Conservation (phyloP, 2,329 filamentous ascomycete genomes). For the Oidium heveae region DNA sequence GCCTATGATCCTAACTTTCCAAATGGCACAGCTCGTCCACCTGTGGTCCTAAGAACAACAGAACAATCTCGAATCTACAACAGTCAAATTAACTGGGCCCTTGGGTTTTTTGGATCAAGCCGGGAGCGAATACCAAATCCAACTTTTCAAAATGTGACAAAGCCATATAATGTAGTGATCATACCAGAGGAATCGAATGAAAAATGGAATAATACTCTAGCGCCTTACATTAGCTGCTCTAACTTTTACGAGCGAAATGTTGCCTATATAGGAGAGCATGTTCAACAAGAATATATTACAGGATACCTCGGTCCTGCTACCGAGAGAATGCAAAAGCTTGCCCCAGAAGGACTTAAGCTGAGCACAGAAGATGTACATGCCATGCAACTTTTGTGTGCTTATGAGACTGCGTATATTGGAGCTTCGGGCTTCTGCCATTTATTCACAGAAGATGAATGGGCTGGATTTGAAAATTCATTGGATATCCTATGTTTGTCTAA, state of each 20-base stretch:
- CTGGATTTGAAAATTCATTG: conserved; percentile 25
- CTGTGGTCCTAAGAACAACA: conserved; percentile 27
- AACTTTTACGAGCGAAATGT: conserved; percentile 12
- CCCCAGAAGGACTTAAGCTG: conserved; percentile 22
- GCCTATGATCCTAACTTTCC: conserved; percentile 21
- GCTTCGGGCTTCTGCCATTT: conserved; percentile 25
- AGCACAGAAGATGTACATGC: conserved; percentile 24
- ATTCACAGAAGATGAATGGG: conserved; percentile 29
- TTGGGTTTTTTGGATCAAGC: conserved; percentile 26
- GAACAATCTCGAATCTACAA: conserved; percentile 27
- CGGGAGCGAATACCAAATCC: conserved; percentile 17
- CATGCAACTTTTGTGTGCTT: conserved; percentile 27
- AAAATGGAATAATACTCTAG: conserved; percentile 26
- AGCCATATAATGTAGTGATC: conserved; percentile 23
- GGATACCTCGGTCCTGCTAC: conserved; percentile 21
- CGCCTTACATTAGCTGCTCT: conserved; percentile 24
- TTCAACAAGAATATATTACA: conserved; percentile 20
- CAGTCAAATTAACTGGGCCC: conserved; percentile 24
- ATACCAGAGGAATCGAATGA: conserved; percentile 17
- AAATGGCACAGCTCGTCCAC: conserved; percentile 22
- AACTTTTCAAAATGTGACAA: conserved; percentile 16
- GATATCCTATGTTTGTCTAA: conserved; percentile 23
- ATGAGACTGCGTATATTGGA: conserved; percentile 25
- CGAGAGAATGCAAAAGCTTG: conserved; percentile 20
- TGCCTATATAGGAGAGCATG: conserved; percentile 16